Percentiles rank a stretch among this genome's conserved stretches.
Evolutionary conservation across 768 basidiomycete species (phyloP).

Genomic region (Galerina sulciceps): DNA sequence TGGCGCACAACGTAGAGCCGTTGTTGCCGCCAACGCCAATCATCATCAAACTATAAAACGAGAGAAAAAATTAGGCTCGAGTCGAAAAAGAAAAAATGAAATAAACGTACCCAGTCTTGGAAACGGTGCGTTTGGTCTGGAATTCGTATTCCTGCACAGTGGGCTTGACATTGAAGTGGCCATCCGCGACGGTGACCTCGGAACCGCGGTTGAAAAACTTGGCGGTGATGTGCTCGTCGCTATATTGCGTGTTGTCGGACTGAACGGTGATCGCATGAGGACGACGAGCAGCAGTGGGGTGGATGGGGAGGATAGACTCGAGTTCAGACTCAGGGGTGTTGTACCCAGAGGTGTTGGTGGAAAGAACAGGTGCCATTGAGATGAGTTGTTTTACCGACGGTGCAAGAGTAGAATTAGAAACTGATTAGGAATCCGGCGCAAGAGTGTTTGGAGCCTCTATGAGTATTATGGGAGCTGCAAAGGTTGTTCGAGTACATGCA

Average conservation of each 20-base stretch:
- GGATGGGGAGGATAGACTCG: conserved; percentile 71
- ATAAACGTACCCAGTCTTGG: conserved; percentile 85
- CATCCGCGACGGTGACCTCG: conserved; percentile 67
- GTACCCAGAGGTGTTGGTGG: conserved; percentile 63
- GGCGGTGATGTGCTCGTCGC: conserved; percentile 81
- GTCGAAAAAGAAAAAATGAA: conserved; percentile 9
- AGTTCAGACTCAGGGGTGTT: conserved; percentile 75
- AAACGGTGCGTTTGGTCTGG: conserved; percentile 83
- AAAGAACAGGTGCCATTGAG: conserved; percentile 54
- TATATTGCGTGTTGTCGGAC: conserved; percentile 80
- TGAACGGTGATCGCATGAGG: conserved; percentile 78
- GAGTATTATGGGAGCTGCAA: conserved; percentile 84
- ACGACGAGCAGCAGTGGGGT: conserved; percentile 86
- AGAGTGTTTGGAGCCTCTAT: conserved; percentile 88
- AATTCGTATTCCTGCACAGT: conserved; percentile 86
- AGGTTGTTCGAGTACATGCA: conserved; percentile 98
- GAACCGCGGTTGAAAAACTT: conserved; percentile 84
- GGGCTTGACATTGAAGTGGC: conserved; percentile 80
- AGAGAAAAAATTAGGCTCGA: conserved; percentile 16
- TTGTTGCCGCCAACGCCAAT: conserved; percentile 98
- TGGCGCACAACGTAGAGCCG: conserved; percentile 91
- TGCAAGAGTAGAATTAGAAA: conserved; percentile 39
- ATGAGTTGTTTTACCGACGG: conserved; percentile 30
- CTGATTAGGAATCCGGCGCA: conserved; percentile 65
- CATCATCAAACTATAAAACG: conserved; percentile 80